phyloP scores from a whole-genome alignment of 768 basidiomycete species.

The Tulasnella sp. region DNA sequence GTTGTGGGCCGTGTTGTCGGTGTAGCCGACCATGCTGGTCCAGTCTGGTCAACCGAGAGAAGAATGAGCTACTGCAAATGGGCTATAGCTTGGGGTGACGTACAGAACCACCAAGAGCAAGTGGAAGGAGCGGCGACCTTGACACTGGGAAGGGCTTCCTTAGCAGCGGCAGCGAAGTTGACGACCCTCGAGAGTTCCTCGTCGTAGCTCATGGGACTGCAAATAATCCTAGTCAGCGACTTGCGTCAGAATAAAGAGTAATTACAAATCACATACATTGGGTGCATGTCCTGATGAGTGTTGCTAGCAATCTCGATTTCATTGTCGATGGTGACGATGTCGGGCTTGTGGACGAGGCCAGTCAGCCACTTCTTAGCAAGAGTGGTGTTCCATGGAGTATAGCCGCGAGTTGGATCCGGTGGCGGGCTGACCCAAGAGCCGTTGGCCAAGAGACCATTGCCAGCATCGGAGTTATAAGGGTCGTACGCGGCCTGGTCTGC shows the following conservation, averaged over 20 bases:
- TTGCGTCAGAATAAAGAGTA: not conserved
- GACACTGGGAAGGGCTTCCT: conserved; percentile 35
- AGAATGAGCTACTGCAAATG: conserved; percentile 18
- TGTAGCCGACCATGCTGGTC: conserved; percentile 38
- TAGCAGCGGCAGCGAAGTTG: conserved; percentile 31
- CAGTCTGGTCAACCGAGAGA: conserved; percentile 31
- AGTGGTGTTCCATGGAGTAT: conserved; percentile 39
- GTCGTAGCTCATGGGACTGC: conserved; percentile 37
- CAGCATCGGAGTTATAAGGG: conserved; percentile 39
- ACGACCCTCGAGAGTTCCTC: conserved; percentile 41
- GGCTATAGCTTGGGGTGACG: conserved; percentile 20
- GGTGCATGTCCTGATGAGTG: conserved; percentile 50
- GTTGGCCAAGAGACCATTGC: conserved; percentile 38
- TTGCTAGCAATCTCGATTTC: conserved; percentile 44
- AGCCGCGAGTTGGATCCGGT: conserved; percentile 29
- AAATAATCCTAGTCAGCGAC: not conserved
- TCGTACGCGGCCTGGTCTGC: conserved; percentile 36
- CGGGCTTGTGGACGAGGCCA: conserved; percentile 37
- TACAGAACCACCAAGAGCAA: conserved; percentile 25
- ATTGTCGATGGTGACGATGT: conserved; percentile 40
- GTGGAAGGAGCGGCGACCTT: conserved; percentile 37
- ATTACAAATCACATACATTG: conserved; percentile 24
- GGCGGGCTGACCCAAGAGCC: conserved; percentile 33
- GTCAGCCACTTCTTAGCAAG: conserved; percentile 35
- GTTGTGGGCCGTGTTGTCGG: conserved; percentile 39